Percentiles rank a stretch among this genome's conserved stretches.
phyloP scores from a whole-genome alignment of 2,329 filamentous ascomycete genomes.

The Clarireedia sp. region DNA sequence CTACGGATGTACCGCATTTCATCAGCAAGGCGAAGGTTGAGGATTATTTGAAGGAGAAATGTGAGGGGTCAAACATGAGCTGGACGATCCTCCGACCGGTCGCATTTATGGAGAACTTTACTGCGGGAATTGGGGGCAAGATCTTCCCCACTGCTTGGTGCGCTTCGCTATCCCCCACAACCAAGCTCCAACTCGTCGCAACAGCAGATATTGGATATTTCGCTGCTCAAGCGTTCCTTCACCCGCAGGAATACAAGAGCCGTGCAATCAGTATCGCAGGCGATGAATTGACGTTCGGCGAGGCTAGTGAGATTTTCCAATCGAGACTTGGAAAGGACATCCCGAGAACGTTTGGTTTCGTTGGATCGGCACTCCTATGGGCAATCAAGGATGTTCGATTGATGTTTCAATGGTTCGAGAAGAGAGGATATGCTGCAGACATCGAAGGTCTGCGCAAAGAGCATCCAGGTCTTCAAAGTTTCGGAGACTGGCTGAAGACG shows the following conservation, averaged over 20 bases:
- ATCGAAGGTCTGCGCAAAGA: conserved; percentile 34
- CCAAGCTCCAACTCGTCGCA: conserved; percentile 35
- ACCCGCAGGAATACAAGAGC: conserved; percentile 32
- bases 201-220: conserved; percentile 39
- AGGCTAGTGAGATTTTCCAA: conserved; percentile 29
- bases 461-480: conserved; percentile 36
- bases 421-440: conserved; percentile 25
- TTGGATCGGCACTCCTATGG: conserved; percentile 20
- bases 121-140: conserved; percentile 19
- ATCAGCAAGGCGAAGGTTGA: conserved; percentile 48
- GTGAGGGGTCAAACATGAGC: conserved; percentile 36
- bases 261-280: conserved; percentile 37
- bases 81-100: conserved; percentile 50
- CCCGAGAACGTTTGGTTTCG: conserved; percentile 23
- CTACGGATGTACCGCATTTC: conserved; percentile 47
- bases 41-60: conserved; percentile 40
- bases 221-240: conserved; percentile 36
- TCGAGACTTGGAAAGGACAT: conserved; percentile 23
- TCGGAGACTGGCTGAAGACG: conserved; percentile 38
- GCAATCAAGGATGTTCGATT: conserved; percentile 21
- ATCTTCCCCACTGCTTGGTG: conserved; percentile 28
- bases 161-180: conserved; percentile 22
- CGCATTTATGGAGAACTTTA: conserved; percentile 45
- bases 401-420: conserved; percentile 28
- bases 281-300: conserved; percentile 35